Evolutionary conservation across 2,329 filamentous ascomycete genomes (phyloP), one percentile per base, ranked within the genome.

Genomic region (Fulvia fulva): DNA sequence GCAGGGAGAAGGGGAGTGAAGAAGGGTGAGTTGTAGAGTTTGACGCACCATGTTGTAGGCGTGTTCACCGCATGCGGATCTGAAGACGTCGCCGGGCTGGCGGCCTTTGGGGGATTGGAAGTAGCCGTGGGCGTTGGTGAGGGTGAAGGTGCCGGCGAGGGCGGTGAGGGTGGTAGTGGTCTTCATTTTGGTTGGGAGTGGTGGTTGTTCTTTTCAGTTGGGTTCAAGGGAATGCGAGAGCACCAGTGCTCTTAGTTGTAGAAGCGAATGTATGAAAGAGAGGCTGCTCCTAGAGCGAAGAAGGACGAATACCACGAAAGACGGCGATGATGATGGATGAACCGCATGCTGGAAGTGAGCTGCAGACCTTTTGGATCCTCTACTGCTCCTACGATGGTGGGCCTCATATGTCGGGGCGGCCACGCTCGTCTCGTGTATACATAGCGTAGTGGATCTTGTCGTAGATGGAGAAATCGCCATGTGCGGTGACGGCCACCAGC

Each of bases 11-110:
- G n/a, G 28, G 28, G 28, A 44, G 41, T 7, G 16, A 3, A 2
- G 16, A n/a, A 44, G 45, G 16, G 45, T 11, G 30, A 34, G n/a
- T n/a, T 34, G n/a, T n/a, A n/a, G n/a, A n/a, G n/a, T n/a, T n/a
- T n/a, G n/a, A n/a, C n/a, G n/a, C 72, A 83, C 78, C 73, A 80
- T 81, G 75, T 76, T 76, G 73, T 76, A 78, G 66, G 83, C 77
- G 71, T 83, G 81, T 61, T 78, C 67, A 56, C 83, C 82, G 64
- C 83, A 85, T 56, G 80, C 78, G 14, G 76, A 70, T 60, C 75
- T 67, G 75, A 83, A 81, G 21, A 80, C 80, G 46, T 71, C 28
- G 50, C 82, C 82, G 21, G 82, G 79, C 65, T 76, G 71, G 67
- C 83, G 80, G 50, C 78, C 73, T 23, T 68, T 61, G 9, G 82